Percentiles rank a stretch among this genome's conserved stretches.
phyloP scores from a whole-genome alignment of 176 grass and related monocot genomes.

The Themeda triandra region DNA sequence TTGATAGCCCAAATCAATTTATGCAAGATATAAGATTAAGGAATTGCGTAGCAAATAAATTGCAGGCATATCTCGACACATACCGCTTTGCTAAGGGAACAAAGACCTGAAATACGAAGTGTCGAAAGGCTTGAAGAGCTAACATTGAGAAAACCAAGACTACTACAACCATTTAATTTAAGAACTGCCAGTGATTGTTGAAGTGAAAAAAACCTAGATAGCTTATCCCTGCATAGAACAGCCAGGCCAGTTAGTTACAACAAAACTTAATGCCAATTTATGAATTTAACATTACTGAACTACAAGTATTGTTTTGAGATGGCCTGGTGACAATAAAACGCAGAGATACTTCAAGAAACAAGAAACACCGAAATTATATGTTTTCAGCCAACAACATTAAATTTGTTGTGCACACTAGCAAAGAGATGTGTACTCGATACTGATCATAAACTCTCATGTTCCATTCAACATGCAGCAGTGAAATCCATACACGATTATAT shows the following conservation, averaged over 20 bases:
- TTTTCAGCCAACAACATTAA: not conserved
- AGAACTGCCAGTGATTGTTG: slow-evolving; percentile 62
- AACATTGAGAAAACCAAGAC: slow-evolving; percentile 72
- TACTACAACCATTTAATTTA: slow-evolving; percentile 64
- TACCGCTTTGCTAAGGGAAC: slow-evolving; percentile 72
- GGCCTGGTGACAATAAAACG: not conserved
- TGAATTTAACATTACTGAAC: not conserved
- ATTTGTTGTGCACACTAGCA: not conserved
- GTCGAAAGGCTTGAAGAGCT: slow-evolving; percentile 61
- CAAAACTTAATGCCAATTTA: not conserved
- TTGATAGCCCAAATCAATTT: not conserved
- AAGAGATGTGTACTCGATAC: not conserved
- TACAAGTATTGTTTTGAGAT: not conserved
- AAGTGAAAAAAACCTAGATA: slow-evolving; percentile 72
- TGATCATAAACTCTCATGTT: not conserved
- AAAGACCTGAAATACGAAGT: slow-evolving; percentile 73
- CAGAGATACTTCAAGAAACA: not conserved
- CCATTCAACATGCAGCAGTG: not conserved
- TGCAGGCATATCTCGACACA: not conserved
- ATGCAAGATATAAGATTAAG: slow-evolving; percentile 9
- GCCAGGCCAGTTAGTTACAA: not conserved
- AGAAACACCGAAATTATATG: not conserved
- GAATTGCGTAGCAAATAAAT: not conserved
- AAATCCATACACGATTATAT: not conserved
- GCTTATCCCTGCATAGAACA: slow-evolving; percentile 50